Conservation (phyloP, 352 stramenopile genomes). For the Globisporangium polare region DNA sequence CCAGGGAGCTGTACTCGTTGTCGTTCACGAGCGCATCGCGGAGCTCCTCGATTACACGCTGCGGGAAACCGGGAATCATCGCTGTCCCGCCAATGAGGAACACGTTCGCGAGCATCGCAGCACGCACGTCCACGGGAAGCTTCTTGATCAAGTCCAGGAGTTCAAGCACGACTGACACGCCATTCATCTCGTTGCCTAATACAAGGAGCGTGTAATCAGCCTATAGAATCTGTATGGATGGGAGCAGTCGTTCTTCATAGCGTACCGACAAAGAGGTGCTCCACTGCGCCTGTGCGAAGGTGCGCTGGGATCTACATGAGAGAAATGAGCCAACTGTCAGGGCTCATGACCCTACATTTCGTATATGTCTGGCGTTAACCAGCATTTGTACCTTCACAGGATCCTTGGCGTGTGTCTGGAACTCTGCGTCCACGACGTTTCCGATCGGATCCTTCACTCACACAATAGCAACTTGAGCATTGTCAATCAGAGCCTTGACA, state of each 20-base stretch:
- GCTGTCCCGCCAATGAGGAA: conserved; percentile 64
- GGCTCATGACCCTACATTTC: not conserved
- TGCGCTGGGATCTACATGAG: conserved; percentile 31
- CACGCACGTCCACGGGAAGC: conserved; percentile 58
- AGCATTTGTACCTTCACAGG: conserved; percentile 27
- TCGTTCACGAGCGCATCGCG: conserved; percentile 29
- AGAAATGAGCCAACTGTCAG: too few species aligned
- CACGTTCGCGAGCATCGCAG: conserved; percentile 68
- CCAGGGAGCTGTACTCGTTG: conserved; percentile 30
- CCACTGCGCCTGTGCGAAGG: conserved; percentile 35
- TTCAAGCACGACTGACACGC: conserved; percentile 47
- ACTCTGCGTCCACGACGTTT: conserved; percentile 39
- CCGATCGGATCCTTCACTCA: conserved; percentile 27
- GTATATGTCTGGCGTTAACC: too few species aligned
- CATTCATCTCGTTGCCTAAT: conserved; percentile 31
- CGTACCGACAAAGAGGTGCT: conserved; percentile 47
- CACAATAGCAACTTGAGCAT: not conserved
- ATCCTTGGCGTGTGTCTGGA: conserved; percentile 33
- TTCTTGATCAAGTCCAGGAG: conserved; percentile 54
- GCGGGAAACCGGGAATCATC: conserved; percentile 73
- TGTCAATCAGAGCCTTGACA: not conserved
- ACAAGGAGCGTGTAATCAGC: not conserved
- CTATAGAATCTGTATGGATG: not conserved
- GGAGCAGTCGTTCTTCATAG: not conserved
- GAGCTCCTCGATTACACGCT: conserved; percentile 49